A percentile compares a stretch with the other conserved stretches of the same genome.
phyloP scores from a whole-genome alignment of 345 rosid genomes.

The Eucalyptus marginata region DNA sequence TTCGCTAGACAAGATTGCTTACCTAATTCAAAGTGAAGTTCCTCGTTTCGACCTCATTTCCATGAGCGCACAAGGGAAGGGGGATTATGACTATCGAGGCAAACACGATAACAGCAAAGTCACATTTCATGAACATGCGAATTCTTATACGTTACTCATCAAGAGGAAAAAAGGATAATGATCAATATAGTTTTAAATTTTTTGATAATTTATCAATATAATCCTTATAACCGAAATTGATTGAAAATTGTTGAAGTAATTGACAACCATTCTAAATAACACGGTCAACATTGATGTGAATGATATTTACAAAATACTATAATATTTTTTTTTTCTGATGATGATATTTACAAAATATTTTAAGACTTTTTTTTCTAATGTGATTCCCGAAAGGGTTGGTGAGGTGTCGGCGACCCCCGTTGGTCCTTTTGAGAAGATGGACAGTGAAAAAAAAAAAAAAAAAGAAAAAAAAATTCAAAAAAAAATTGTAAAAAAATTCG shows the following conservation, averaged over 20 bases:
- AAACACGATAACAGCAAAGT: not conserved
- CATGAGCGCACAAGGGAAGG: not conserved
- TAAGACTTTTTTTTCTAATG: not conserved
- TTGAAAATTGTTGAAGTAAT: not conserved
- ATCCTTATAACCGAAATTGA: fast-evolving
- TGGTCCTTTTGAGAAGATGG: not conserved
- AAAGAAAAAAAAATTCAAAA: not conserved
- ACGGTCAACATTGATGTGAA: fast-evolving
- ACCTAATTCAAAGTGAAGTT: not conserved
- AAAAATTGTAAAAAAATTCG: not conserved
- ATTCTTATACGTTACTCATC: fast-evolving
- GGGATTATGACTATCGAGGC: not conserved
- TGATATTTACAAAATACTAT: not conserved
- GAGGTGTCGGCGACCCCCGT: not conserved
- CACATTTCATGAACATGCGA: not conserved
- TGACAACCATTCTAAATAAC: not conserved
- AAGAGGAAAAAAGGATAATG: no score
- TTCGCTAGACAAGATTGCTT: not conserved
- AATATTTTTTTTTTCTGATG: not conserved
- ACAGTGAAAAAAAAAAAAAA: not conserved
- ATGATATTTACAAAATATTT: not conserved
- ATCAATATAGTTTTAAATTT: fast-evolving
- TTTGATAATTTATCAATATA: fast-evolving
- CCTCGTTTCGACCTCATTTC: not conserved
- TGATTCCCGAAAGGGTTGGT: fast-evolving